Conservation (phyloP, 176 grass and related monocot species). For the Zizania latifolia region DNA sequence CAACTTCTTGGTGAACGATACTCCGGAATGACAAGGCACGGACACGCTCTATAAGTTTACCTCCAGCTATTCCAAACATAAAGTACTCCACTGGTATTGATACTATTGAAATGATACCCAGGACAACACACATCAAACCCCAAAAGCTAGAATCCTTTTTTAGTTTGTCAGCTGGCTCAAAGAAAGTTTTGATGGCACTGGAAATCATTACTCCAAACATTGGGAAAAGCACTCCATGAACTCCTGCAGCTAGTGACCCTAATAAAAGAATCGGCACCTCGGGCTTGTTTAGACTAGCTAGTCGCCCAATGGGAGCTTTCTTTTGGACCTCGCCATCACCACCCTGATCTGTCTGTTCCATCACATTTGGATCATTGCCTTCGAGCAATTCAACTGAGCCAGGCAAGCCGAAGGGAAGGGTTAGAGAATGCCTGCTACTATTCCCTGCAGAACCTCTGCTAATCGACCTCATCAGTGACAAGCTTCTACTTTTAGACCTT, state of each 20-base stretch:
- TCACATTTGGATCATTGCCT: conserved; percentile 14
- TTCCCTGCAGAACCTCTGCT: conserved; percentile 49
- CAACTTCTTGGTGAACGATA: conserved; percentile 73
- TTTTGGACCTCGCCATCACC: conserved; percentile 27
- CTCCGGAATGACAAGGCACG: conserved; percentile 61
- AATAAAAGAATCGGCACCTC: conserved; percentile 67
- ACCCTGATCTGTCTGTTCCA: conserved; percentile 14
- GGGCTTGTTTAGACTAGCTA: conserved; percentile 74
- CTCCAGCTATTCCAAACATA: conserved; percentile 75
- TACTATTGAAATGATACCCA: conserved; percentile 50
- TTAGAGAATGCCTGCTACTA: conserved; percentile 48
- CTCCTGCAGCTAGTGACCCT: conserved; percentile 60
- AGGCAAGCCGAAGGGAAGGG: conserved; percentile 26
- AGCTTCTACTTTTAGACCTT: conserved; percentile 50
- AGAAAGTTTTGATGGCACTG: conserved; percentile 60
- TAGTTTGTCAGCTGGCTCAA: conserved; percentile 52
- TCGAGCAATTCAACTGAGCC: conserved; percentile 31
- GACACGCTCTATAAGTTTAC: conserved; percentile 82
- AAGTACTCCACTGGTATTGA: conserved; percentile 57
- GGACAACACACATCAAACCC: conserved; percentile 69
- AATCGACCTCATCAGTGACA: conserved; percentile 46
- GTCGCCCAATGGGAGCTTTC: conserved; percentile 49
- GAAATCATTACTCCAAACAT: conserved; percentile 63
- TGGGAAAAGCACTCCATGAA: conserved; percentile 73
- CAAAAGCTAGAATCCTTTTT: conserved; percentile 69